A percentile compares a stretch with the other conserved stretches of the same genome.
Evolutionary conservation across 768 basidiomycete species (phyloP).

Genomic region (Leccinum longicurvipes): DNA sequence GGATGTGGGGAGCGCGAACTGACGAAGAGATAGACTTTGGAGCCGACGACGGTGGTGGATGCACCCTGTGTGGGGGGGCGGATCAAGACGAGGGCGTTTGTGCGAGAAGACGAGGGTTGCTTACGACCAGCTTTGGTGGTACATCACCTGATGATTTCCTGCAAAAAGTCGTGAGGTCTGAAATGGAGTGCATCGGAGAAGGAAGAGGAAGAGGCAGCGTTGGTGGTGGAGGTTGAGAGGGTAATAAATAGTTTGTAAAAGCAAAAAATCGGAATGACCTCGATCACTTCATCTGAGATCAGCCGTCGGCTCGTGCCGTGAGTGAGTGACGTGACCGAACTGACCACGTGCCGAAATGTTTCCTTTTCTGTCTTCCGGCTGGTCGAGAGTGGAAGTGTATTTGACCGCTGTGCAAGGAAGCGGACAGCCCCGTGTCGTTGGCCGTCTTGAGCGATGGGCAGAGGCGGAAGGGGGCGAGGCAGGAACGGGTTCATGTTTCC

Average conservation of each 20-base stretch:
- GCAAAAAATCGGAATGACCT: conserved; percentile 16
- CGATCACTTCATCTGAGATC: conserved; percentile 29
- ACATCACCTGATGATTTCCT: conserved; percentile 82
- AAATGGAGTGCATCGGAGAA: conserved; percentile 68
- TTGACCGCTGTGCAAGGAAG: too few species aligned
- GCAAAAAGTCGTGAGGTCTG: conserved; percentile 85
- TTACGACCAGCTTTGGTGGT: conserved; percentile 82
- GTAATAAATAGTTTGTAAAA: conserved; percentile 18
- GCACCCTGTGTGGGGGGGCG: conserved; percentile 56
- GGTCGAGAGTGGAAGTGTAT: background rate
- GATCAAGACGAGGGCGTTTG: background rate
- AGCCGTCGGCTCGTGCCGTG: conserved; percentile 21
- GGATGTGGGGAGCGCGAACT: conserved; percentile 23
- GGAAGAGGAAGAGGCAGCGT: conserved; percentile 5
- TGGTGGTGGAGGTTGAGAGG: conserved; percentile 9
- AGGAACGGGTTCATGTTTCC: conserved; percentile 1
- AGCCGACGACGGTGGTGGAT: conserved; percentile 85
- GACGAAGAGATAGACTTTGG: conserved; percentile 88
- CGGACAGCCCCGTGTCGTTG: too few species aligned
- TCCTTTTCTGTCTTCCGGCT: conserved; percentile 6
- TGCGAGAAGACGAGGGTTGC: conserved; percentile 26
- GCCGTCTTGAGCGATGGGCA: background rate
- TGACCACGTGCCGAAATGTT: conserved; percentile 15
- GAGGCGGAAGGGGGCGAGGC: background rate
- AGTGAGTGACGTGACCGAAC: conserved; percentile 11